Percentiles rank a stretch among this genome's conserved stretches.
These are phyloP conservation scores for Solanum chmielewskii DNA, from an alignment of 257 asterid genomes.

Conservation along the genomic window DNA sequence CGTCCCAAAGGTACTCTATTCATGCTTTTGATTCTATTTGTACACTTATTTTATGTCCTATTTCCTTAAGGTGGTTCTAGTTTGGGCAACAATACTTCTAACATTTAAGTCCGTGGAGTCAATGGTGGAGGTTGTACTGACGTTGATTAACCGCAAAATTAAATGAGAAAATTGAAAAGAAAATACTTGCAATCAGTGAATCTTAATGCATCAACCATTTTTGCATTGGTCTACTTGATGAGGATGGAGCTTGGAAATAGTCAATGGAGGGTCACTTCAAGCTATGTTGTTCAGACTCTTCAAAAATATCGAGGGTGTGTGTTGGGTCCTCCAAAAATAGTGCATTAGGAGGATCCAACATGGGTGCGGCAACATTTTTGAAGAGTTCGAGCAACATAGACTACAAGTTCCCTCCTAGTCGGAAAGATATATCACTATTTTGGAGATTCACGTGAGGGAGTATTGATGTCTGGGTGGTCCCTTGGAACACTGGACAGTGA, in stretches of 20 bases:
- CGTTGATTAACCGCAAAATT: not conserved
- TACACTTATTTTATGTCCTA: not conserved
- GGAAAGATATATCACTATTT: not conserved
- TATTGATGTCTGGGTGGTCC: not conserved
- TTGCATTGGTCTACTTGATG: not conserved
- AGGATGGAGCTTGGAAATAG: not conserved
- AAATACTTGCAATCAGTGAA: not conserved
- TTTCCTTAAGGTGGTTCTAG: not conserved
- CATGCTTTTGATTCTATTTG: not conserved
- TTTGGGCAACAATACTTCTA: not conserved
- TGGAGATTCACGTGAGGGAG: not conserved
- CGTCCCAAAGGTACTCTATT: constrained; percentile 42
- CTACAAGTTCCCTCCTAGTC: not conserved
- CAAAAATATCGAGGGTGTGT: too few relatives aligned
- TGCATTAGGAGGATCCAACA: too few relatives aligned
- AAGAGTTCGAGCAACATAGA: too few relatives aligned
- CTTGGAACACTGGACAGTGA: not conserved
- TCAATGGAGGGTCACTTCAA: not conserved
- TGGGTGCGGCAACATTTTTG: too few relatives aligned
- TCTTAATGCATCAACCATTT: not conserved
- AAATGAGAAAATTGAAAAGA: not conserved
- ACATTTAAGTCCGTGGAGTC: not conserved
- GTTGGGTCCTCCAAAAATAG: too few relatives aligned
- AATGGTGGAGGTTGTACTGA: not conserved
- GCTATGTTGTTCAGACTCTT: not conserved